Conservation (phyloP, 495 filamentous ascomycete species). For the Penicillium arizonense region DNA sequence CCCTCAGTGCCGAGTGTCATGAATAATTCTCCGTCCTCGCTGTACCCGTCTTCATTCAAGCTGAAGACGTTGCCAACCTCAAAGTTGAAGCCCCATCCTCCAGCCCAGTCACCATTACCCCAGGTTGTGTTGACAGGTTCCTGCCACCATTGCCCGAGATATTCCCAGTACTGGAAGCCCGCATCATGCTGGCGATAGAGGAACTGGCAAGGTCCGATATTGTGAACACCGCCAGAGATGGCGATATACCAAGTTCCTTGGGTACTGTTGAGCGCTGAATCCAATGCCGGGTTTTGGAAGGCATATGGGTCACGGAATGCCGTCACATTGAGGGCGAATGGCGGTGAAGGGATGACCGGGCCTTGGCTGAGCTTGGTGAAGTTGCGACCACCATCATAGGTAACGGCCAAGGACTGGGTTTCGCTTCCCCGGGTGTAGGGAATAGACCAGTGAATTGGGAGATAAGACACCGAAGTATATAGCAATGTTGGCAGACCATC, state of each 20-base stretch:
- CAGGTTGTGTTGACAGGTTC: slow-evolving; percentile 19
- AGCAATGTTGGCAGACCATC: slow-evolving; percentile 19
- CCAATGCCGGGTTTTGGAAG: slow-evolving; percentile 17
- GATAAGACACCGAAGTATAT: slow-evolving; percentile 21
- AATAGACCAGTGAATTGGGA: slow-evolving; percentile 26
- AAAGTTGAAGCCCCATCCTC: slow-evolving; percentile 22
- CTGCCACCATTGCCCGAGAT: slow-evolving; percentile 20
- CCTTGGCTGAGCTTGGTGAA: slow-evolving; percentile 18
- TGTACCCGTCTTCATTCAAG: slow-evolving; percentile 16
- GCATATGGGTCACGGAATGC: slow-evolving; percentile 24
- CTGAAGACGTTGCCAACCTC: slow-evolving; percentile 17
- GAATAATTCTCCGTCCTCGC: slow-evolving; percentile 12
- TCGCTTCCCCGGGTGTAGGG: slow-evolving; percentile 22
- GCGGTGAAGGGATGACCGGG: slow-evolving; percentile 16
- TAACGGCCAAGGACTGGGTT: slow-evolving; percentile 21
- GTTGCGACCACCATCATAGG: slow-evolving; percentile 14
- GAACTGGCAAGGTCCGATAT: slow-evolving; percentile 15
- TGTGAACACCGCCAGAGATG: slow-evolving; percentile 20
- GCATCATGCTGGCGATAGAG: slow-evolving; percentile 18
- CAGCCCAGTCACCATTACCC: slow-evolving; percentile 22
- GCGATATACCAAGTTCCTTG: slow-evolving; percentile 17
- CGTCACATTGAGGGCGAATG: slow-evolving; percentile 14
- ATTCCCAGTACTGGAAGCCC: slow-evolving; percentile 21
- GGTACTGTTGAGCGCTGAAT: slow-evolving; percentile 3
- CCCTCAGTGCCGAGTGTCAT: slow-evolving; percentile 19